Base-by-base conservation (phyloP, 106 monocot species). In the Allium fistulosum region DNA sequence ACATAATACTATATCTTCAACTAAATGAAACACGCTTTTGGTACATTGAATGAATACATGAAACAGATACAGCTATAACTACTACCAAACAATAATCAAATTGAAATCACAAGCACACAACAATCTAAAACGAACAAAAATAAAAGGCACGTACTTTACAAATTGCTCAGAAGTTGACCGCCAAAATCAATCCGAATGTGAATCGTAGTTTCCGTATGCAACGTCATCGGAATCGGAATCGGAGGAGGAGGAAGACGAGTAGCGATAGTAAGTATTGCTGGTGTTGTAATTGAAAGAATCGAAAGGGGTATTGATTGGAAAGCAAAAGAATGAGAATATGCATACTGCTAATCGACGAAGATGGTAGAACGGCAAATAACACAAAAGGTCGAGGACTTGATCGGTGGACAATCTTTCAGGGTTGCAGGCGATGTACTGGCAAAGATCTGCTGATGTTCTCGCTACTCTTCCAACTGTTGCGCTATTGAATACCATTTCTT, bases 341-440 rank as follows among this genome's bases (percentile, higher is more conserved):
- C 75, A 69, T 59, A 74, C 47, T 58, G 80, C 78, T 72, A 87
- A 69, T 68, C 83, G 78, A 74, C 80, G 75, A 75, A 83, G 83
- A 53, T 76, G 72, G 67, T 71, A 65, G 61, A 83, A 64, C 53
- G 83, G 87, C 15, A 80, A 51, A 58, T 75, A 83, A 66, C 71
- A 83, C 68, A 87, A 66, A 18, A 83, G 75, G 51, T 76, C 72
- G 46, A 87, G 83, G 26, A 78, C 66, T 58, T 83, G 65, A 8
- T 77, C 77, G 78, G 57, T 62, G 68, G 72, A 75, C 69, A 87
- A 67, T 64, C 80, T 61, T 78, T 83, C 80, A 14, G 87, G 83
- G 61, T 87, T 87, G 80, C 78, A 87, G 17, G 83, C 82, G 26
- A 82, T 71, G 71, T 70, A 61, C 68, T 87, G 87, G 55, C 87